Percentiles rank a stretch among this genome's conserved stretches.
Conservation (phyloP, 345 rosid species). For the Garcia nutans region DNA sequence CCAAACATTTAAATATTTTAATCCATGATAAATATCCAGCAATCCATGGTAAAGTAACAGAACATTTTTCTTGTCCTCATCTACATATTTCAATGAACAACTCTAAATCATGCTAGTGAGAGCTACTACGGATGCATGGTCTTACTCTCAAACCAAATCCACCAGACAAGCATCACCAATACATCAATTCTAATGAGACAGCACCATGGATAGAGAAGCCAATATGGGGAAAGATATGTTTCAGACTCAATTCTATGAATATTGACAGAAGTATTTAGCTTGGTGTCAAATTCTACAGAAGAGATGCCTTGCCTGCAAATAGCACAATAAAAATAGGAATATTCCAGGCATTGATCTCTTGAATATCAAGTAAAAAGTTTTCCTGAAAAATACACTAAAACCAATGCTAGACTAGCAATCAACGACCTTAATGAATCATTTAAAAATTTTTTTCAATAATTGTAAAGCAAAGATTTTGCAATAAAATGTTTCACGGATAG, state of each 20-base stretch:
- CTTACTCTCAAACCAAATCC: not conserved
- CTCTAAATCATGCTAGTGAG: too few species aligned
- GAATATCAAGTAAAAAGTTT: too few species aligned
- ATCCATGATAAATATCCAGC: too few species aligned
- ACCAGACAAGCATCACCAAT: not conserved
- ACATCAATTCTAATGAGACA: not conserved
- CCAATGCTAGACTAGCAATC: not conserved
- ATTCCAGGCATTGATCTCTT: not conserved
- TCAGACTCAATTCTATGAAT: not conserved
- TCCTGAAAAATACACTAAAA: too few species aligned
- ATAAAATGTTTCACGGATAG: not conserved
- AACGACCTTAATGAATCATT: not conserved
- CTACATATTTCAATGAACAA: too few species aligned
- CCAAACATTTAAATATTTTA: too few species aligned
- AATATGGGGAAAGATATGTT: not conserved
- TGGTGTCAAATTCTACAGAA: constrained; percentile 69
- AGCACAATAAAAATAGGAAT: not conserved
- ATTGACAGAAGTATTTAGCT: constrained; percentile 42
- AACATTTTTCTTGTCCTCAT: too few species aligned
- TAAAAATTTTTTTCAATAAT: too few species aligned
- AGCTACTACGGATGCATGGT: not conserved
- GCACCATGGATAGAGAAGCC: not conserved
- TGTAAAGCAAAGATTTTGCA: too few species aligned
- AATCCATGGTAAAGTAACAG: too few species aligned
- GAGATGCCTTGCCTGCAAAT: constrained; percentile 59